These are phyloP conservation scores for Leccinum olivaceopallidum DNA, from an alignment of 768 basidiomycete genomes.

Conservation along the genomic window DNA sequence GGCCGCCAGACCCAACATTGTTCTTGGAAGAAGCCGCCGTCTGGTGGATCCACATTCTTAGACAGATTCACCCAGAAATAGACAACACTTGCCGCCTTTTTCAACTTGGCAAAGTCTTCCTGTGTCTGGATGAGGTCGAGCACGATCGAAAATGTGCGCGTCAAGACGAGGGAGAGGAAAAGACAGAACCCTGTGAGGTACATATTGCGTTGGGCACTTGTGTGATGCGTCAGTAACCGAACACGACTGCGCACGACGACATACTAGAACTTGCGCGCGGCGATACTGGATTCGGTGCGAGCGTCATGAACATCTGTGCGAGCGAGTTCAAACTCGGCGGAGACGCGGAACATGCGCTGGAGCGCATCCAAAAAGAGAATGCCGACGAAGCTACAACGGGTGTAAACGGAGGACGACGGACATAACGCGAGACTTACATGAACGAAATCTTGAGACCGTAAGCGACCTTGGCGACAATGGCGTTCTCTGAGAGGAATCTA, in stretches of 20 bases:
- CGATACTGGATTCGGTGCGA: conserved; percentile 82
- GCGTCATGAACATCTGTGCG: conserved; percentile 62
- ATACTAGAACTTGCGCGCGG: conserved; percentile 93
- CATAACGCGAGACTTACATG: conserved; percentile 56
- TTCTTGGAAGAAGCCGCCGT: conserved; percentile 35
- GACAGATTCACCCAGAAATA: neutral
- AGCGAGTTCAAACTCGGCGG: conserved; percentile 67
- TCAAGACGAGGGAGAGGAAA: conserved; percentile 93
- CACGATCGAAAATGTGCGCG: conserved; percentile 89
- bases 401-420: conserved; percentile 5
- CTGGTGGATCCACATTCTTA: conserved; percentile 23
- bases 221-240: neutral
- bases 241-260: conserved; percentile 21
- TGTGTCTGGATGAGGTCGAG: conserved; percentile 90
- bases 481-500: conserved; percentile 66
- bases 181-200: conserved; percentile 93
- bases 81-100: conserved; percentile 47
- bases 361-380: conserved; percentile 90
- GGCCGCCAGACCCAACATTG: conserved; percentile 22
- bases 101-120: conserved; percentile 83
- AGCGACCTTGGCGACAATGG: conserved; percentile 77
- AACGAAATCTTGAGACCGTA: conserved; percentile 94
- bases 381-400: conserved; percentile 64
- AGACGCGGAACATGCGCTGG: conserved; percentile 87
- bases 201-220: conserved; percentile 83